Evolutionary conservation across 1,139 yeast genomes (phyloP).

Genomic region (Wickerhamomyces sp.): DNA sequence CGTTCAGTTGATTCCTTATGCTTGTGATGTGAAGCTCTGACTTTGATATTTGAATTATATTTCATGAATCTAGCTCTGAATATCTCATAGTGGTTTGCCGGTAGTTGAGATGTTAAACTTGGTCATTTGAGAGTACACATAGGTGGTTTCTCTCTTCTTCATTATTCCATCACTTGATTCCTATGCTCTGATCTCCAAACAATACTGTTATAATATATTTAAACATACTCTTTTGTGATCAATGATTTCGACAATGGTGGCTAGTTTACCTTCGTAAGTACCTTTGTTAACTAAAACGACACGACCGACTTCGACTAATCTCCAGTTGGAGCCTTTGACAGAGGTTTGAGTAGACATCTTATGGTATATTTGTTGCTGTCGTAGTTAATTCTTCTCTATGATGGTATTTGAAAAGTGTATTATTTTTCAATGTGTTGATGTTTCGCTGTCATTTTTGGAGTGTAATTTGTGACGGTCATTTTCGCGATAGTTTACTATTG

Average conservation of each 20-base stretch:
- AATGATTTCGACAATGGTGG: slow-evolving; percentile 95
- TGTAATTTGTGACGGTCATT: background rate
- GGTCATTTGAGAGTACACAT: too few relatives aligned
- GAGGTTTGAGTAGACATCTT: slow-evolving; percentile 64
- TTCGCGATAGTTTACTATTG: background rate
- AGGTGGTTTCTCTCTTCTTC: background rate
- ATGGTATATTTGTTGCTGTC: slow-evolving; percentile 4
- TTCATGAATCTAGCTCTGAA: too few relatives aligned
- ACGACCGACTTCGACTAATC: slow-evolving; percentile 99
- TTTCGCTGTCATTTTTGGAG: background rate
- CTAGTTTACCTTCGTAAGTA: slow-evolving; percentile 68
- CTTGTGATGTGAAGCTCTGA: too few relatives aligned
- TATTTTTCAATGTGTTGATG: slow-evolving; percentile 2
- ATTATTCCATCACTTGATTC: background rate
- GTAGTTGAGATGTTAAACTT: too few relatives aligned
- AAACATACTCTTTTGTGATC: slow-evolving; percentile 96
- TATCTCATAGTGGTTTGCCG: too few relatives aligned
- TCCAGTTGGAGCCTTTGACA: slow-evolving; percentile 97
- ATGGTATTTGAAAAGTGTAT: slow-evolving; percentile 1
- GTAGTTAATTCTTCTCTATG: background rate
- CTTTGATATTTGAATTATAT: too few relatives aligned
- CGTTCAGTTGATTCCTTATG: too few relatives aligned
- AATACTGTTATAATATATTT: background rate
- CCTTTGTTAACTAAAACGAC: slow-evolving; percentile 88
- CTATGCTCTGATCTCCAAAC: background rate